Evolutionary conservation across 306 rosid species (phyloP).

Genomic region (Vigna reflexopilosa): DNA sequence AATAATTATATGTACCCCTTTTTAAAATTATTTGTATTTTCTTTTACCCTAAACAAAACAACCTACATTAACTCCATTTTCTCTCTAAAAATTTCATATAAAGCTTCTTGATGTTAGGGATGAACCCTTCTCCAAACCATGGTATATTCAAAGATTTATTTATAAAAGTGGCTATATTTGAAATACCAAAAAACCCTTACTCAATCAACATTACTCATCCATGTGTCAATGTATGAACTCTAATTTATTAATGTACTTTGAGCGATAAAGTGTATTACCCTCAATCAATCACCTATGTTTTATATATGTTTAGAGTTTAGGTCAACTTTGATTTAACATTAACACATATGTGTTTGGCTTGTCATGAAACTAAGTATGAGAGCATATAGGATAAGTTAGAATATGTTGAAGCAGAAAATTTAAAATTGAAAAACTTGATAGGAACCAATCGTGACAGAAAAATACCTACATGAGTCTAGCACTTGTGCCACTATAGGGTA

Average conservation of each 20-base stretch:
- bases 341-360: background rate
- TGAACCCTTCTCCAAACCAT: background rate
- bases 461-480: conserved; percentile 30
- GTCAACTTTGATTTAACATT: background rate
- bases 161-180: background rate
- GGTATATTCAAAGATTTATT: background rate
- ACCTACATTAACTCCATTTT: too few relatives aligned
- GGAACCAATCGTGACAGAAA: conserved; percentile 29
- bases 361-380: background rate
- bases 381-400: conserved; percentile 2
- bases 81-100: too few relatives aligned
- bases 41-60: too few relatives aligned
- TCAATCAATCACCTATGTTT: background rate
- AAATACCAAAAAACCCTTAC: background rate
- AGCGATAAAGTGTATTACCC: background rate
- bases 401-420: conserved; percentile 25
- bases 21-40: too few relatives aligned
- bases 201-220: background rate
- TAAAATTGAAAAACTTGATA: conserved; percentile 42
- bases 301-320: background rate
- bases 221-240: background rate
- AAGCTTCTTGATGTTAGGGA: background rate
- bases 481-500: conserved; percentile 32
- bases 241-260: background rate
- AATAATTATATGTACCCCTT: too few relatives aligned